Conservation (phyloP, 2,329 filamentous ascomycete species). For the Talaromyces sp. region DNA sequence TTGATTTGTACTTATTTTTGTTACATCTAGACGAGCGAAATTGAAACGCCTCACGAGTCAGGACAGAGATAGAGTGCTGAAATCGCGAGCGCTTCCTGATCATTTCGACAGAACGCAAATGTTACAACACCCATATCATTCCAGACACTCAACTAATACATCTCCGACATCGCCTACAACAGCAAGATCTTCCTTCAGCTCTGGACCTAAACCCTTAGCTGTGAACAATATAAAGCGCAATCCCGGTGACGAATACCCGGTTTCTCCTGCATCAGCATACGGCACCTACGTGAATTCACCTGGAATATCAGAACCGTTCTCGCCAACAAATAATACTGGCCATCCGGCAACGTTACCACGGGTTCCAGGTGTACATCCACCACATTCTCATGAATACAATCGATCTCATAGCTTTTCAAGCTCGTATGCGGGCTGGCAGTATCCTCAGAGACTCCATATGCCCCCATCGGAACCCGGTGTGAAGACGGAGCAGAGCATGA, state of each 20-base stretch:
- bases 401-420: conserved; percentile 38
- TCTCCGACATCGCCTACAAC: conserved; percentile 47
- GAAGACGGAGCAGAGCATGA: conserved; percentile 21
- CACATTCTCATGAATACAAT: conserved; percentile 26
- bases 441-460: conserved; percentile 28
- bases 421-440: conserved; percentile 23
- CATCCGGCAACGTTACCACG: conserved; percentile 22
- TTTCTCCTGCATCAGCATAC: conserved; percentile 37
- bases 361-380: conserved; percentile 8
- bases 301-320: conserved; percentile 27
- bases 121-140: conserved; percentile 53
- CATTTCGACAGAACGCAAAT: conserved; percentile 60
- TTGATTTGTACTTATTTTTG: neutral
- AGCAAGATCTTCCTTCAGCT: conserved; percentile 39
- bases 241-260: conserved; percentile 37
- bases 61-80: conserved; percentile 60
- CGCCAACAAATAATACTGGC: conserved; percentile 23
- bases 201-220: conserved; percentile 31
- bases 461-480: conserved; percentile 28
- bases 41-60: conserved; percentile 60
- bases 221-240: conserved; percentile 32
- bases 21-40: conserved; percentile 52
- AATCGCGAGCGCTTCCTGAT: conserved; percentile 57
- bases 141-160: conserved; percentile 42
- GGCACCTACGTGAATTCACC: conserved; percentile 35